Evolutionary conservation across 1,139 yeast species (phyloP).

Genomic region (Suhomyces bolitotheri): DNA sequence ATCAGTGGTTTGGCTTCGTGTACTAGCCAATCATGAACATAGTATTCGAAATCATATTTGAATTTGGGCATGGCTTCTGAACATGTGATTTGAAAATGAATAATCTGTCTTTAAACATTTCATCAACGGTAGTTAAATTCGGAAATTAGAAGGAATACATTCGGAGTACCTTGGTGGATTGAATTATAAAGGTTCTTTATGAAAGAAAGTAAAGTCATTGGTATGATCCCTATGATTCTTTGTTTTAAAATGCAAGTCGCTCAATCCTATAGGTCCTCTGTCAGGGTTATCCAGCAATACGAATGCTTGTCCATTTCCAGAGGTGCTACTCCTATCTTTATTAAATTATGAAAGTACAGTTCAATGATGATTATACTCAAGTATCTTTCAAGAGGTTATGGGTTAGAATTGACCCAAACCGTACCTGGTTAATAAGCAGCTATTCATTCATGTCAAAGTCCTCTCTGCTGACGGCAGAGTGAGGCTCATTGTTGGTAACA

Average conservation of each 20-base stretch:
- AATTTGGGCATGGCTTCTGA: conserved; percentile 88
- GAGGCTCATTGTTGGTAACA: conserved; percentile 95
- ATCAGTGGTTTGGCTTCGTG: conserved; percentile 90
- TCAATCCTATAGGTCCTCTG: conserved; percentile 89
- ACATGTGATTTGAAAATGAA: conserved; percentile 91
- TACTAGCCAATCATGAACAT: conserved; percentile 78
- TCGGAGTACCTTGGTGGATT: conserved; percentile 94
- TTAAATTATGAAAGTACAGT: conserved; percentile 73
- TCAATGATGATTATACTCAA: conserved; percentile 85
- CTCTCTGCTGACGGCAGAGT: conserved; percentile 92
- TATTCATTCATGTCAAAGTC: conserved; percentile 90
- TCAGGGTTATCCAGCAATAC: conserved; percentile 94
- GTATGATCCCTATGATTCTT: conserved; percentile 94
- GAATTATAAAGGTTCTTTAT: conserved; percentile 84
- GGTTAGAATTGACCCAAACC: conserved; percentile 84
- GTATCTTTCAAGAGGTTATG: conserved; percentile 91
- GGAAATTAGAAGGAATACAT: conserved; percentile 87
- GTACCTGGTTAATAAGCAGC: conserved; percentile 83
- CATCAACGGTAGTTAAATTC: conserved; percentile 81
- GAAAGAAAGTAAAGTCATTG: conserved; percentile 88
- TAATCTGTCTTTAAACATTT: conserved; percentile 88
- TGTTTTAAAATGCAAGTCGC: conserved; percentile 96
- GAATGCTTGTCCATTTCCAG: conserved; percentile 92
- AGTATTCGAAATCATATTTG: conserved; percentile 88
- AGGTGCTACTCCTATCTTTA: conserved; percentile 87